Percentiles rank a stretch among this genome's conserved stretches.
These are phyloP conservation scores for Agastache rugosa DNA, from an alignment of 257 asterid genomes.

Conservation along the genomic window DNA sequence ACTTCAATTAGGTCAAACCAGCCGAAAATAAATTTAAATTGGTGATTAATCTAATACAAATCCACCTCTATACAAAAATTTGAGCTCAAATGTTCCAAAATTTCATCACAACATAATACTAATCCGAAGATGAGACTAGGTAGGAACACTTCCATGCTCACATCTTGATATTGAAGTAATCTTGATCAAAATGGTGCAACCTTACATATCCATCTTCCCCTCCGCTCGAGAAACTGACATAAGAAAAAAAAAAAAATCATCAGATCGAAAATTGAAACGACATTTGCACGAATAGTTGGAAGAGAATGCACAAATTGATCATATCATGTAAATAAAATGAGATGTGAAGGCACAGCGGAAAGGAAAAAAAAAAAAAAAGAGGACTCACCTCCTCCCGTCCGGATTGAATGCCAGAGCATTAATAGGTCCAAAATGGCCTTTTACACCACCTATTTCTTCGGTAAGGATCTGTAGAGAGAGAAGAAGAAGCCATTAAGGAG, in stretches of 20 bases:
- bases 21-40: no score
- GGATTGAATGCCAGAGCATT: constrained; percentile 96
- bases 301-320: not conserved
- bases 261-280: not conserved
- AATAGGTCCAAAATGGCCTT: constrained; percentile 96
- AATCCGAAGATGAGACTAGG: not conserved
- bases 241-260: not conserved
- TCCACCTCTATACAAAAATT: no score
- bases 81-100: constrained; percentile 29
- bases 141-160: constrained; percentile 32
- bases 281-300: not conserved
- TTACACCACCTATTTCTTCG: constrained; percentile 91
- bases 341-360: not conserved
- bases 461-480: constrained; percentile 64
- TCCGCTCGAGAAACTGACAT: constrained; percentile 78
- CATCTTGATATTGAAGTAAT: constrained; percentile 81
- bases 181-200: constrained; percentile 83
- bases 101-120: constrained; percentile 2
- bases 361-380: not conserved
- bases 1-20: no score
- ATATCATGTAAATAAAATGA: not conserved
- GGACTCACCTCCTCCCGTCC: constrained; percentile 81
- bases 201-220: constrained; percentile 97
- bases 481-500: constrained; percentile 20
- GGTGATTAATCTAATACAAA: no score